Evolutionary conservation across 768 basidiomycete species (phyloP).

Genomic region (Hygrocybe punicea): DNA sequence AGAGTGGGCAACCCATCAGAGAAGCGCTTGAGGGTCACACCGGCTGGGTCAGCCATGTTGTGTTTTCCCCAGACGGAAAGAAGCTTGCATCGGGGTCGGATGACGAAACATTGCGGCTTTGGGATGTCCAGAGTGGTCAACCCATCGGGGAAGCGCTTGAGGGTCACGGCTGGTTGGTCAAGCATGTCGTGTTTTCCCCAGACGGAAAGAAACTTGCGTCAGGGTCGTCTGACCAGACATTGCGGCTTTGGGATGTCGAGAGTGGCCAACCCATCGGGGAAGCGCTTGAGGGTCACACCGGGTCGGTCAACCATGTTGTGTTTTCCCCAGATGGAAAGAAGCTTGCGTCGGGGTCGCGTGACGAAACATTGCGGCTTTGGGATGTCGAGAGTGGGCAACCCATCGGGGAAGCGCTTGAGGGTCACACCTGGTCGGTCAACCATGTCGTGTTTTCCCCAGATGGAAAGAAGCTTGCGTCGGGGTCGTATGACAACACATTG

Average conservation of each 20-base stretch:
- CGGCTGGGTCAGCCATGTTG: slow-evolving; percentile 16
- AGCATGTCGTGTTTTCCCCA: too few species aligned
- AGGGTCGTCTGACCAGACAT: too few species aligned
- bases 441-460: too few species aligned
- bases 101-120: not conserved
- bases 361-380: not conserved
- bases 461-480: too few species aligned
- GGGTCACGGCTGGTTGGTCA: too few species aligned
- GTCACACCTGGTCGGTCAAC: too few species aligned
- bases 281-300: slow-evolving; percentile 13
- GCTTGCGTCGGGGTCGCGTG: slow-evolving; percentile 20
- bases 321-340: slow-evolving; percentile 34
- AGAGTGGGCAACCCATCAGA: slow-evolving; percentile 4
- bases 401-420: too few species aligned
- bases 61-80: slow-evolving; percentile 32
- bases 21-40: slow-evolving; percentile 16
- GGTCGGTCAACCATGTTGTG: slow-evolving; percentile 16
- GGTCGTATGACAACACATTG: too few species aligned
- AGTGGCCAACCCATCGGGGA: slow-evolving; percentile 8
- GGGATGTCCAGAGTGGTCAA: not conserved
- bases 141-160: not conserved
- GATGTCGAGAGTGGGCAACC: not conserved
- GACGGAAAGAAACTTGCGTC: too few species aligned
- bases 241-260: too few species aligned
- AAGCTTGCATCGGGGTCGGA: slow-evolving; percentile 24